Evolutionary conservation across 805 yeast genomes (phyloP).

Genomic region (Teunomyces cretensis): DNA sequence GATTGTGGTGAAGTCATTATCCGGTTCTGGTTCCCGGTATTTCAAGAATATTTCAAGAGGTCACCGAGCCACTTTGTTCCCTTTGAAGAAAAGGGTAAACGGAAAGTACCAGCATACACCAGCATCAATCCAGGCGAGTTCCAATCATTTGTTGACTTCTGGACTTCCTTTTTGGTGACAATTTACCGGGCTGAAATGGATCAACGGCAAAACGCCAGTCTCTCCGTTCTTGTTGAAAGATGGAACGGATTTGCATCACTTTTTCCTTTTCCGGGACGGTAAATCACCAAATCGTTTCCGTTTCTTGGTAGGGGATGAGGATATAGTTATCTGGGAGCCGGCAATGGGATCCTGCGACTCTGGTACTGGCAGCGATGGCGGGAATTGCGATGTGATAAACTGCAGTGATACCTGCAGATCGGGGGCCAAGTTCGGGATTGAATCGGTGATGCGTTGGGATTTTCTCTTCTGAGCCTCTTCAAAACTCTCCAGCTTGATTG

Average conservation of each 20-base stretch:
- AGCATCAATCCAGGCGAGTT: conserved; percentile 21
- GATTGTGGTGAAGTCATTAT: conserved; percentile 45
- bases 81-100: conserved; percentile 15
- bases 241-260: conserved; percentile 11
- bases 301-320: conserved; percentile 7
- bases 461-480: not conserved
- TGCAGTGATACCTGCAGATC: not conserved
- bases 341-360: not conserved
- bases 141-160: conserved; percentile 46
- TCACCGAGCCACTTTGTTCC: conserved; percentile 13
- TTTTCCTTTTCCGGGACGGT: not conserved
- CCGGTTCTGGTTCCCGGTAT: conserved; percentile 57
- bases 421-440: not conserved
- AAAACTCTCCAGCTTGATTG: conserved; percentile 2
- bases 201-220: conserved; percentile 23
- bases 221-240: conserved; percentile 11
- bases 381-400: not conserved
- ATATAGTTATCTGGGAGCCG: not conserved
- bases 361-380: not conserved
- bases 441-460: not conserved
- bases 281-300: conserved; percentile 2
- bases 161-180: conserved; percentile 47
- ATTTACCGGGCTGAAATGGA: conserved; percentile 40
- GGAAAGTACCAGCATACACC: conserved; percentile 13
- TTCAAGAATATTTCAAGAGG: conserved; percentile 45